Base-by-base conservation (phyloP, 2,329 filamentous ascomycete species). In the Chaetomiaceae sp. region DNA sequence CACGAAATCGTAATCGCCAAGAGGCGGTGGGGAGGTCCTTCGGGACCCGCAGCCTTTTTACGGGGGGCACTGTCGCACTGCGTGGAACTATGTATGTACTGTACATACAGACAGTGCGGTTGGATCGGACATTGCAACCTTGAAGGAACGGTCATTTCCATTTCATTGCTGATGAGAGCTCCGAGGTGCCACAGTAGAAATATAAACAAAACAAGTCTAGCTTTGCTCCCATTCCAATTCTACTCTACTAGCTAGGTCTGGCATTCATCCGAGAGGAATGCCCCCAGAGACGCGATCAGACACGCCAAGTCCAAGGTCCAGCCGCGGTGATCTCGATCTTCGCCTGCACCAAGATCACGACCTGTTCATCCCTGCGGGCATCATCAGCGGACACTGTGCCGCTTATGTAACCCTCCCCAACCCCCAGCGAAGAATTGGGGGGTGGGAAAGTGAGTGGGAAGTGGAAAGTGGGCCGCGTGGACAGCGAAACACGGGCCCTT, bases 11-110 rank as follows among this genome's bases (percentile, higher is more conserved):
- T 29, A 8, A 52, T 47, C 37, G 44, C 42, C 44, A 44, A 48
- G 51, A 43, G 30, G 29, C 30, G 38, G 51, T 53, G 32, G 44
- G 34, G 42, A 36, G 11, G 41, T 40, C 23, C 33, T 45, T 45
- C 38, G 11, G 34, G 48, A 21, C 34, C 48, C 48, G 30, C 27
- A 2, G 36, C 13, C 25, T 6, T 14, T n/a, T n/a, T n/a, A n/a
- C n/a, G n/a, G n/a, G n/a, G n/a, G n/a, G n/a, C n/a, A n/a, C n/a
- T n/a, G n/a, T n/a, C n/a, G n/a, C n/a, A n/a, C n/a, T n/a, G n/a
- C n/a, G n/a, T n/a, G n/a, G n/a, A n/a, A n/a, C n/a, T n/a, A n/a
- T n/a, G n/a, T n/a, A n/a, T n/a, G n/a, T n/a, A n/a, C n/a, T n/a
- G n/a, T n/a, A n/a, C n/a, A n/a, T n/a, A n/a, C 11, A 16, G 30